Base-by-base conservation (phyloP, 139 green algal species). In the Tetradesmus lagerheimii region DNA sequence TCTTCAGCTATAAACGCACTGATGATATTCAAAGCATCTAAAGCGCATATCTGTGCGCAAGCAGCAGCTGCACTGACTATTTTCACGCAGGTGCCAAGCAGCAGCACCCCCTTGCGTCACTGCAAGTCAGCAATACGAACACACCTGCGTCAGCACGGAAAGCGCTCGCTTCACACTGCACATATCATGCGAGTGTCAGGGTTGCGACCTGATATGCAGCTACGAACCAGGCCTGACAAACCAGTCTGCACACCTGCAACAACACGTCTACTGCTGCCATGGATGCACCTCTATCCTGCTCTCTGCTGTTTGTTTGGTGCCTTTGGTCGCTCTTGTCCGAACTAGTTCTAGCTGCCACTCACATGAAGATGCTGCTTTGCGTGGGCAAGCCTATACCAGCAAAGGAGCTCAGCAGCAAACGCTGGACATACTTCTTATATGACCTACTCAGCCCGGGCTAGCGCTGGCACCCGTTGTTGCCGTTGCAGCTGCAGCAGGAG, bases 331-430 rank as follows among this genome's bases (percentile, higher is more conserved):
- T 87, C 18, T 29, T 50, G 34, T 76, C 81, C 14, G 85, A 89
- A 34, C 18, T 57, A 1, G 53, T 89, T n/a, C 71, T 89, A 9
- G 39, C 41, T 27, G 31, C 23, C 14, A 89, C 85, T 31, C 85
- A 89, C n/a, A 15, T 83, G 27, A 89, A 89, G 47, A 74, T 89
- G 16, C 47, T 89, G 45, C 74, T 89, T 1, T 89, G 85, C 85
- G 50, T 89, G 20, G 85, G 85, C 71, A 74, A 83, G 57, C 85
- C 85, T 6, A 43, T 62, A 20, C 27, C 39, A 35, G 71, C 71
- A 6, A 37, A 74, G 23, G 85, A 89, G n/a, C 85, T 89, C 20
- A 64, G 34, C 20, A 62, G 35, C 38, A 89, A 89, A 34, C 85
- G 85, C n/a, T 89, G 71, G 71, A 89, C 85, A 8, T 89, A 89